Percentiles rank a stretch among this genome's conserved stretches.
phyloP scores from a whole-genome alignment of 1,139 yeast genomes.

The Protomyces inouyei region DNA sequence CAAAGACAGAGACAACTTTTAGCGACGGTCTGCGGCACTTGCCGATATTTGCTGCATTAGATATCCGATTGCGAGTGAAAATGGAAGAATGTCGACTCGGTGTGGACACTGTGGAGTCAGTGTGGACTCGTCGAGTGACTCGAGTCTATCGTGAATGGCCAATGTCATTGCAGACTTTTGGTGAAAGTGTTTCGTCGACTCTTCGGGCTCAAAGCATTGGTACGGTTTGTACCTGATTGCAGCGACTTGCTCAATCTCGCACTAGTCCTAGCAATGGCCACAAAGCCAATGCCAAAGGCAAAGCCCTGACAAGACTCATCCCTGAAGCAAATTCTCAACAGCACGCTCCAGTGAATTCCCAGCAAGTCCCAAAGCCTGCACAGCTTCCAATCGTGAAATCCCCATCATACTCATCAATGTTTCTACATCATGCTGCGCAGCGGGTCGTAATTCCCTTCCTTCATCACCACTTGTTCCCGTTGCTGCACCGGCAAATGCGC shows the following conservation, averaged over 20 bases:
- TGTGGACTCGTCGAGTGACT: no score
- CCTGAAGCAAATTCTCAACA: slow-evolving; percentile 1
- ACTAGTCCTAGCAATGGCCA: background rate
- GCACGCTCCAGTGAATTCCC: slow-evolving; percentile 6
- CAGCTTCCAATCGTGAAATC: background rate
- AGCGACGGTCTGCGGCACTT: no score
- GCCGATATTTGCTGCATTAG: no score
- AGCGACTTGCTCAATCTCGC: background rate
- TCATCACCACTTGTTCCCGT: background rate
- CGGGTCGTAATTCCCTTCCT: background rate
- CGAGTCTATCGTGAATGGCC: no score
- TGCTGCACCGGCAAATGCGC: background rate
- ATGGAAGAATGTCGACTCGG: no score
- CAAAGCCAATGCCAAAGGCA: background rate
- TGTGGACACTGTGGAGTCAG: no score
- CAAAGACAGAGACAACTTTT: no score
- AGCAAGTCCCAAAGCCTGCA: background rate
- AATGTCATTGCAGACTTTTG: no score
- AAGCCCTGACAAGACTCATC: background rate
- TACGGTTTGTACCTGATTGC: no score
- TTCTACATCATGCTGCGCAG: slow-evolving; percentile 2
- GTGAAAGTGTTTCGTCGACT: no score
- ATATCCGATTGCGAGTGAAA: no score
- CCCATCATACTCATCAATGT: slow-evolving; percentile 14
- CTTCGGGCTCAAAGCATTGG: background rate